These are phyloP conservation scores for Arctium minus DNA, from an alignment of 129 eudicot genomes.

Conservation along the genomic window DNA sequence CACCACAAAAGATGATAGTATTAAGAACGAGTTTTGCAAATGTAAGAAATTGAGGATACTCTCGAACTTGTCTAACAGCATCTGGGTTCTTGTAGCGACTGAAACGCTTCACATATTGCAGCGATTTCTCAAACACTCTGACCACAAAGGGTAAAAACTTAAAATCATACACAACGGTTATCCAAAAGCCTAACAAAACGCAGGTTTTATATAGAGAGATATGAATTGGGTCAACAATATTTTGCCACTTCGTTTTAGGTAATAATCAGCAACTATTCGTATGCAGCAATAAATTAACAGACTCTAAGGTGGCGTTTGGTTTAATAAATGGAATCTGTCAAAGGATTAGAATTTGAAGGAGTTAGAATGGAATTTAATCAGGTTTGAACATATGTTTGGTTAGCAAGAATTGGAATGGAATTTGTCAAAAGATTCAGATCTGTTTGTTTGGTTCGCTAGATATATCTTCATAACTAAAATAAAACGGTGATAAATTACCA, in stretches of 20 bases:
- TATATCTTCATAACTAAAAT: background rate
- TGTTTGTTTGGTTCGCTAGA: background rate
- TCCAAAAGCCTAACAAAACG: background rate
- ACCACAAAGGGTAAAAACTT: slow-evolving; percentile 6
- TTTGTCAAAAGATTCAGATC: background rate
- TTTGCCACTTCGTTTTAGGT: background rate
- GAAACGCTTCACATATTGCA: slow-evolving; percentile 93
- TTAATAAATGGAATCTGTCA: background rate
- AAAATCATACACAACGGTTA: background rate
- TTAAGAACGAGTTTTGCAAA: background rate
- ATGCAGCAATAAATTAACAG: background rate
- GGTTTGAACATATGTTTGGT: background rate
- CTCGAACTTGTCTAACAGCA: slow-evolving; percentile 96
- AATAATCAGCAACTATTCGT: background rate
- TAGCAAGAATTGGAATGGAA: background rate
- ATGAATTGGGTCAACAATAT: background rate
- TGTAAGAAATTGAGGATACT: slow-evolving; percentile 54
- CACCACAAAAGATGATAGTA: background rate
- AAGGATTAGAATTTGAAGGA: background rate
- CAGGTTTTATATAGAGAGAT: background rate
- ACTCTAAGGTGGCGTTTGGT: background rate
- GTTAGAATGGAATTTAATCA: background rate
- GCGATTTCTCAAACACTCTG: slow-evolving; percentile 95
- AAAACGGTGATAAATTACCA: background rate
- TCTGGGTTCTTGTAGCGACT: slow-evolving; percentile 96